Conservation (phyloP, 2,329 filamentous ascomycete species). For the Hirsutella rhossiliensis region DNA sequence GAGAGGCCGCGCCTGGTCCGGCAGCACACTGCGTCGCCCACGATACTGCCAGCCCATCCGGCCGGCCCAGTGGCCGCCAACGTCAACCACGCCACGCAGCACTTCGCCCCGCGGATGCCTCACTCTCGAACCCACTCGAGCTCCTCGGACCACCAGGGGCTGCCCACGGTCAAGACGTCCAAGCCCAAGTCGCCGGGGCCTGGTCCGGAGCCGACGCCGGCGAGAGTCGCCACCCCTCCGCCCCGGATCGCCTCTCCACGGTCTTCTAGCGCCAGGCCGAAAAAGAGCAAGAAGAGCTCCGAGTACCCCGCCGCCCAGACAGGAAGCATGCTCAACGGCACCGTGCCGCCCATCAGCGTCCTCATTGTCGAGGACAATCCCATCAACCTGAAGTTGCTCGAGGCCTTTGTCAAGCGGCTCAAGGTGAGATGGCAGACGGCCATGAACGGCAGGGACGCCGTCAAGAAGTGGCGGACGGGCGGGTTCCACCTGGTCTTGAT, state of each 20-base stretch:
- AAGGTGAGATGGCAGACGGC: conserved; percentile 97
- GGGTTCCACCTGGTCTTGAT: conserved; percentile 95
- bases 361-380: conserved; percentile 98
- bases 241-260: conserved; percentile 37
- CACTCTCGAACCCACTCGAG: conserved; percentile 47
- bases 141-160: conserved; percentile 39
- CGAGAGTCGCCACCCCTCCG: conserved; percentile 41
- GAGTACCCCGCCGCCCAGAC: conserved; percentile 27
- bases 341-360: conserved; percentile 91
- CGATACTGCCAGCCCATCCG: conserved; percentile 28
- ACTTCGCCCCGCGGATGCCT: conserved; percentile 25
- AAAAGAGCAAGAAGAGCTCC: conserved; percentile 41
- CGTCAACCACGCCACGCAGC: conserved; percentile 21
- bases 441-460: conserved; percentile 86
- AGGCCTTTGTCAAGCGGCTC: conserved; percentile 89
- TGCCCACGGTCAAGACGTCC: conserved; percentile 36
- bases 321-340: conserved; percentile 60
- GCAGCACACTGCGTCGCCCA: conserved; percentile 74
- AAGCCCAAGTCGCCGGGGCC: conserved; percentile 40
- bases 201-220: conserved; percentile 28
- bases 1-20: conserved; percentile 50
- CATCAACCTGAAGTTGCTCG: conserved; percentile 87
- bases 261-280: conserved; percentile 28
- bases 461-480: conserved; percentile 82
- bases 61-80: conserved; percentile 18